Percentiles rank a stretch among this genome's conserved stretches.
Evolutionary conservation across 768 basidiomycete species (phyloP).

Genomic region (Rhodotorula kratochvilovae): DNA sequence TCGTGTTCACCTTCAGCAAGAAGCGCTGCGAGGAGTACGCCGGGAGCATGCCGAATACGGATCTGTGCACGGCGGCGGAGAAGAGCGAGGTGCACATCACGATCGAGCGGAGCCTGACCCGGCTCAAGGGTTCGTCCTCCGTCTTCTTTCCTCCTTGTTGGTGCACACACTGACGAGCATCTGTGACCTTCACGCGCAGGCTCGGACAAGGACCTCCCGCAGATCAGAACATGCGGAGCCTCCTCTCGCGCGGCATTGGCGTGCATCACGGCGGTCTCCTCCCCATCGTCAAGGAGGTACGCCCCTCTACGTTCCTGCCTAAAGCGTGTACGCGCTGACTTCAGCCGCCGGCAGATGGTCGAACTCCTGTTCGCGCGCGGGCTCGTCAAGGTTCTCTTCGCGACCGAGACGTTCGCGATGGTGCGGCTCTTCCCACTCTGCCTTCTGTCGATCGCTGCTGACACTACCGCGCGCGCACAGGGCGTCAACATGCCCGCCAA

Average conservation of each 20-base stretch:
- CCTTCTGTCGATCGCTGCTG: background rate
- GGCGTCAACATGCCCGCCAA: constrained; percentile 99
- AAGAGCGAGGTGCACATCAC: constrained; percentile 96
- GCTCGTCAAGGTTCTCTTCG: constrained; percentile 91
- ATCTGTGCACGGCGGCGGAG: constrained; percentile 81
- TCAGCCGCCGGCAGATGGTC: constrained; percentile 60
- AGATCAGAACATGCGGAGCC: constrained; percentile 83
- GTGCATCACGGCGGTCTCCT: constrained; percentile 95
- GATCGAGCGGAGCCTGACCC: constrained; percentile 81
- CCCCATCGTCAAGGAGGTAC: constrained; percentile 92
- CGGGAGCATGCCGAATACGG: constrained; percentile 74
- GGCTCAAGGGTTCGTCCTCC: constrained; percentile 68
- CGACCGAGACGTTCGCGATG: constrained; percentile 99
- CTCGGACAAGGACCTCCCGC: constrained; percentile 84
- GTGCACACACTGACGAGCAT: background rate
- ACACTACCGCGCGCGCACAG: constrained; percentile 50
- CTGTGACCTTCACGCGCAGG: constrained; percentile 52
- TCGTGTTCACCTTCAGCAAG: constrained; percentile 95
- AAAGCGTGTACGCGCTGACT: background rate
- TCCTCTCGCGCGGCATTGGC: constrained; percentile 87
- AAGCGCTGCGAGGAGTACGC: constrained; percentile 97
- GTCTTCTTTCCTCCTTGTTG: background rate
- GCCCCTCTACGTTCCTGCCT: constrained; percentile 24
- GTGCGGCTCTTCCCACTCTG: constrained; percentile 50
- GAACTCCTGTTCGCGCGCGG: constrained; percentile 94